Evolutionary conservation across 2,329 filamentous ascomycete genomes (phyloP), one percentile per base, ranked within the genome.

Genomic region (Colletotrichum endophyticum): DNA sequence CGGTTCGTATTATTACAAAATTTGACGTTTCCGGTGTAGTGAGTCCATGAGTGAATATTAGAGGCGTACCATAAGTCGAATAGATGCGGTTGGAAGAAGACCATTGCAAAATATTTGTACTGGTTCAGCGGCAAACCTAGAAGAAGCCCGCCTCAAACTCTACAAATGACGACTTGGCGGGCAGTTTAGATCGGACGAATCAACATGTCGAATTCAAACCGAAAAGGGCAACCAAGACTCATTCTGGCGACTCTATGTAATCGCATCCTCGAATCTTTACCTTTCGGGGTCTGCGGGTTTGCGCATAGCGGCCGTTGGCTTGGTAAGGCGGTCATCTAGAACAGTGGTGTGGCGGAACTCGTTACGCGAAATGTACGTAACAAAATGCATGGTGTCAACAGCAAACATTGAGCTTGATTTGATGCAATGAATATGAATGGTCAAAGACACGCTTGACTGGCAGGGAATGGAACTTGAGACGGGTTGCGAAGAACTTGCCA

Each of bases 221-320:
- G 15, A 16, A 70, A 70, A 70, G 2, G 72, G 66, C 39, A 70
- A 73, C 66, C 72, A 73, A 73, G 72, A 73, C 72, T 64, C 72
- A 64, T 39, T 62, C 57, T 57, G 8, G 27, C 30, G 27, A 36
- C 28, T 15, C 4, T 30, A 19, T 19, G 56, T 11, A n/a, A 25
- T 28, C 13, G 5, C 71, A 62, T 64, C 19, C n/a, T 34, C 30
- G 25, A 7, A 36, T 34, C 59, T 13, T 64, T 44, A 13, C 36
- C 22, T 22, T 9, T 73, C 19, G 27, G 25, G 36, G 13, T 28
- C 13, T 19, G 22, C 16, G 34, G 22, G 22, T 6, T 57, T 11
- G 27, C 19, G 34, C 27, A 22, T 25, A 7, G 27, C 22, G 59
- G 32, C 19, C 15, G n/a, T 39, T 64, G 34, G 61, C 16, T 39